Percentiles rank a stretch among this genome's conserved stretches.
These are phyloP conservation scores for Fusarium pininemorale DNA, from an alignment of 2,329 filamentous ascomycete genomes.

Conservation along the genomic window DNA sequence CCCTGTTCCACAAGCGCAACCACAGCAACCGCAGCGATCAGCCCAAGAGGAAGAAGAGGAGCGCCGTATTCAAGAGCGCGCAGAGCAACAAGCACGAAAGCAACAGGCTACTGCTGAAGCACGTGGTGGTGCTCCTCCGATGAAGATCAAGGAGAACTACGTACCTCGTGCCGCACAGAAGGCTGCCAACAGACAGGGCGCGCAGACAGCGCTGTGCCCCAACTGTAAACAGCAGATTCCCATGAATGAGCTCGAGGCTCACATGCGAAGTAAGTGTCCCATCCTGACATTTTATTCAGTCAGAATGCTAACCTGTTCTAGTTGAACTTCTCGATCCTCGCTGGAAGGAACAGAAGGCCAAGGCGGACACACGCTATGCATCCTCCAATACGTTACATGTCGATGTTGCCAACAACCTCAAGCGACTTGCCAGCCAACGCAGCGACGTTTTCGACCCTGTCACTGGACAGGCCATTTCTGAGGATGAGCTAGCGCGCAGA, in stretches of 20 bases:
- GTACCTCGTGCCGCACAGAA: conserved; percentile 83
- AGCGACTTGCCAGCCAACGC: conserved; percentile 89
- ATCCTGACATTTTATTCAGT: background rate
- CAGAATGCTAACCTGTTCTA: conserved; percentile 53
- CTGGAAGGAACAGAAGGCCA: conserved; percentile 95
- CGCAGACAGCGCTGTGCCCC: conserved; percentile 80
- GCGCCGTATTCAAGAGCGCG: conserved; percentile 69
- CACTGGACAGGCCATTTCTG: conserved; percentile 72
- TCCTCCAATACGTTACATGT: conserved; percentile 87
- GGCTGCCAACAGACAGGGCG: conserved; percentile 70
- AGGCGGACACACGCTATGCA: conserved; percentile 83
- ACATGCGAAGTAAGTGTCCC: conserved; percentile 78
- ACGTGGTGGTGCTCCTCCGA: conserved; percentile 71
- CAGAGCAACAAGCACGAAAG: conserved; percentile 68
- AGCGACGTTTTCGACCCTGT: conserved; percentile 85
- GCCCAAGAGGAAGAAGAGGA: conserved; percentile 70
- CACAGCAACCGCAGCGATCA: conserved; percentile 46
- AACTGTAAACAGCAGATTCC: conserved; percentile 94
- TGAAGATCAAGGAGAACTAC: conserved; percentile 95
- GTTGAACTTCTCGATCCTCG: conserved; percentile 92
- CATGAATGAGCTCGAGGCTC: conserved; percentile 85
- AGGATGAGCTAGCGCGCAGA: conserved; percentile 77
- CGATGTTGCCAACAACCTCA: conserved; percentile 93
- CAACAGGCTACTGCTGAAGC: conserved; percentile 83
- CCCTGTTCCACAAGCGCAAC: conserved; percentile 19